Conservation (phyloP, 345 rosid species). For the Psidium guajava region DNA sequence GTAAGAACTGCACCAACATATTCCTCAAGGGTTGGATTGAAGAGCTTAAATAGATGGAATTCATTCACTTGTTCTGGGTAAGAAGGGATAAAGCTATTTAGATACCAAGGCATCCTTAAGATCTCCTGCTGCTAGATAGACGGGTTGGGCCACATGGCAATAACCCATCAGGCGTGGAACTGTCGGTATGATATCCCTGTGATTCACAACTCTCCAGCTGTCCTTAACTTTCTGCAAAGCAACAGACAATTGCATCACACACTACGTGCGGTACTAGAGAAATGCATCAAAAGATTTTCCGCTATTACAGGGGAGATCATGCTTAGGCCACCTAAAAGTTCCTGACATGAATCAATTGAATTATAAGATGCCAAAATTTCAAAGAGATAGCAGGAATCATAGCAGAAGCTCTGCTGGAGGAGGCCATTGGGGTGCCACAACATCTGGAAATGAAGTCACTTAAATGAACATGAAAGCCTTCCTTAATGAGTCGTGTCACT, state of each 20-base stretch:
- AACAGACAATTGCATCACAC: neutral
- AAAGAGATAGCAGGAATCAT: neutral
- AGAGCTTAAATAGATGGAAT: neutral
- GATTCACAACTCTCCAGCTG: conserved; percentile 94
- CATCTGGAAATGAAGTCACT: neutral
- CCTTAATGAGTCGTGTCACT: neutral
- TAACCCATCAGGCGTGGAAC: conserved; percentile 95
- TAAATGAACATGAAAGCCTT: neutral
- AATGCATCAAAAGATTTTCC: neutral
- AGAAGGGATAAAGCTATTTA: neutral
- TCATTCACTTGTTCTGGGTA: neutral
- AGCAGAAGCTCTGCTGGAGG: neutral
- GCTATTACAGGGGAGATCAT: neutral
- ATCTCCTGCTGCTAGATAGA: conserved; percentile 70
- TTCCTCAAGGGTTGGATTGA: neutral
- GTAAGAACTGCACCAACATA: neutral
- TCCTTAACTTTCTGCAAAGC: conserved; percentile 72
- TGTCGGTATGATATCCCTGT: conserved; percentile 96
- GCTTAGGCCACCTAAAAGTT: neutral
- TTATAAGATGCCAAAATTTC: neutral
- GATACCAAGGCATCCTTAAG: conserved; percentile 53
- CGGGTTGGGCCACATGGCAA: conserved; percentile 91
- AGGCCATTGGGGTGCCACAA: neutral
- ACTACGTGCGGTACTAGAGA: neutral
- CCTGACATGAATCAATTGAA: neutral